Evolutionary conservation across 768 basidiomycete species (phyloP), one percentile per base, ranked within the genome.

Genomic region (Collybiopsis confluens): DNA sequence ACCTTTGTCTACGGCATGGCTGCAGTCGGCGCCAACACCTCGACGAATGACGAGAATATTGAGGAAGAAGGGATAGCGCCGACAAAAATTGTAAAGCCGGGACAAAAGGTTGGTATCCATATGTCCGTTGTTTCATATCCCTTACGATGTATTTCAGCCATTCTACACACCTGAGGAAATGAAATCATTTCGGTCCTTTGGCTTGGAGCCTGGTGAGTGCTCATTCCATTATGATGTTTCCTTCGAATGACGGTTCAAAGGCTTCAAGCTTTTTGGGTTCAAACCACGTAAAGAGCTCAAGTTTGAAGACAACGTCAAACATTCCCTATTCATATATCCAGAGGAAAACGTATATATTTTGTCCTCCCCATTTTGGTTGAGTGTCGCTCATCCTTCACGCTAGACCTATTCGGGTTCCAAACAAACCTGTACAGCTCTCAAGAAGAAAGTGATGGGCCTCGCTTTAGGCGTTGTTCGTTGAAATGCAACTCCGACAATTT

Each of bases 211-310:
- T 56, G 81, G 91, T 90, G 58, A 45, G 75, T 64, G 10, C 36
- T 20, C 13, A 20, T 45, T 11, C 8, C 28, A 4, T 27, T 13
- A 28, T 16, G 33, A 33, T 33, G 15, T 1, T 23, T 18, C 11
- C 21, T 41, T 42, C 55, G 21, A 20, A 43, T 16, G 18, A 5
- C 28, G 23, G 33, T 20, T 26, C 47, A 2, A 15, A 91, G 92
- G 86, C 10, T 81, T 99, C 64, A 93, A 88, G 66, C 82, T 99
- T 4, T 82, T 99, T 26, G 97, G 97, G 4, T 98, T 98, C 75
- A 93, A 94, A 65, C 76, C 86, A 50, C 78, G 77, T 10, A 68
- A 68, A 4, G 78, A 87, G 58, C 76, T 98, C 1, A 70, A 71
- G 1, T 89, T 95, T 59, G 89, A 94, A 64, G 92, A 98, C 64